Conservation (phyloP, 192 early-diverging fungal species). For the Phycomyces nitens region DNA sequence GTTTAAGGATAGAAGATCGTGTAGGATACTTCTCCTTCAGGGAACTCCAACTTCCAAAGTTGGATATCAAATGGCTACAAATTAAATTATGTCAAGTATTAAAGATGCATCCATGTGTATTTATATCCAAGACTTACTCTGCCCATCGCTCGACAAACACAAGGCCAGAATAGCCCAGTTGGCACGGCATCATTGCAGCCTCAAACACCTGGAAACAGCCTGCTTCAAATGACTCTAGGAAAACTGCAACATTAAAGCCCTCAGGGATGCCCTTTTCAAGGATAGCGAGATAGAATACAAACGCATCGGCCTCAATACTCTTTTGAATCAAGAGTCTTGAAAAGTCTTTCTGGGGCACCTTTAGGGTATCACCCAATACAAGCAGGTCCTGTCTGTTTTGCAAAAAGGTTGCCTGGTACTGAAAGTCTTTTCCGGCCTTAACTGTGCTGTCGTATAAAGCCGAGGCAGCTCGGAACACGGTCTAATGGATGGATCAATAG, state of each 20-base stretch:
- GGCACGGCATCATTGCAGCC: constrained; percentile 14
- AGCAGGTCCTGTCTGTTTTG: constrained; percentile 15
- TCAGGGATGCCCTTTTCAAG: constrained; percentile 23
- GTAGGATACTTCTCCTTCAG: neutral
- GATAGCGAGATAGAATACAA: constrained; percentile 27
- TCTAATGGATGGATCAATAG: constrained; percentile 5
- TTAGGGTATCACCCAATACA: constrained; percentile 43
- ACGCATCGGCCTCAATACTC: constrained; percentile 31
- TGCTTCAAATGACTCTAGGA: constrained; percentile 31
- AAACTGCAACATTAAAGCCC: constrained; percentile 19
- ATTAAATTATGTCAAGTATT: neutral
- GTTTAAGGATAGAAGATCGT: neutral
- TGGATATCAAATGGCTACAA: constrained; percentile 24
- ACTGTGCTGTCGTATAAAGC: neutral
- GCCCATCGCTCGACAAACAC: constrained; percentile 33
- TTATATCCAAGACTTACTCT: constrained; percentile 13
- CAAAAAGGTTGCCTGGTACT: constrained; percentile 6
- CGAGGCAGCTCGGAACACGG: constrained; percentile 19
- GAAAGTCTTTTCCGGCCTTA: neutral
- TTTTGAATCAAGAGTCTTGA: constrained; percentile 46
- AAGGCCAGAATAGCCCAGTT: constrained; percentile 15
- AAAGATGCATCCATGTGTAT: too few species aligned
- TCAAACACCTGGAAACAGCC: constrained; percentile 27
- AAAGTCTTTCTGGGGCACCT: constrained; percentile 51
- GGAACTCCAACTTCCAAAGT: constrained; percentile 21